phyloP scores from a whole-genome alignment of 257 asterid species.

The Jaltomata sinuosa region DNA sequence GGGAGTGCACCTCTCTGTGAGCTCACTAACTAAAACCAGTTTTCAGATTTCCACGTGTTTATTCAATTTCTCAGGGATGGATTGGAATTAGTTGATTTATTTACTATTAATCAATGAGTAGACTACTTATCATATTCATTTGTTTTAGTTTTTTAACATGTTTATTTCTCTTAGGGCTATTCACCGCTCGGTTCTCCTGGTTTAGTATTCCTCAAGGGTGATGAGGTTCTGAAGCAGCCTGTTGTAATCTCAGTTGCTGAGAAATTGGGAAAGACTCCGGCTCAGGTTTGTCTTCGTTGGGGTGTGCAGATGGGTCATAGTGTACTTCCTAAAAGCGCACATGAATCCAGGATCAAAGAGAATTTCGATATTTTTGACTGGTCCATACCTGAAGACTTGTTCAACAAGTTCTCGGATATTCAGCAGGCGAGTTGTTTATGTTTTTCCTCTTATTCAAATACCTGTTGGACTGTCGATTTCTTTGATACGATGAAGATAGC shows the following conservation, averaged over 20 bases:
- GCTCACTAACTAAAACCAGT: constrained; percentile 10
- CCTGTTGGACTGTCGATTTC: no score
- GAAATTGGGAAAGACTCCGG: constrained; percentile 36
- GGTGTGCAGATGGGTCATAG: constrained; percentile 39
- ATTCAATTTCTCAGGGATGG: neutral
- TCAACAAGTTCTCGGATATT: constrained; percentile 31
- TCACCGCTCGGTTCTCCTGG: constrained; percentile 90
- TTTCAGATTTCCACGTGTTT: neutral
- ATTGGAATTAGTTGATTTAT: no score
- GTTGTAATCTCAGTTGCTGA: constrained; percentile 27
- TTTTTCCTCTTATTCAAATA: no score
- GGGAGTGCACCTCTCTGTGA: constrained; percentile 76
- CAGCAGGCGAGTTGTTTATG: constrained; percentile 26
- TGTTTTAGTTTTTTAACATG: neutral
- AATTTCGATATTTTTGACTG: constrained; percentile 23
- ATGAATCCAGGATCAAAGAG: constrained; percentile 28
- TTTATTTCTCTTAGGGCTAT: constrained; percentile 35
- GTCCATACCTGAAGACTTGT: constrained; percentile 32
- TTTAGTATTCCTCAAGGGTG: constrained; percentile 44
- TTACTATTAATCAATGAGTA: no score
- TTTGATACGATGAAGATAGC: no score
- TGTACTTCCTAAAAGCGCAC: constrained; percentile 37
- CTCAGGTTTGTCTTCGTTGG: constrained; percentile 40
- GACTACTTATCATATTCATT: neutral
- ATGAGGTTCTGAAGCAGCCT: constrained; percentile 46